These are phyloP conservation scores for Gossypium ekmanianum DNA, from an alignment of 345 rosid species.

Conservation along the genomic window DNA sequence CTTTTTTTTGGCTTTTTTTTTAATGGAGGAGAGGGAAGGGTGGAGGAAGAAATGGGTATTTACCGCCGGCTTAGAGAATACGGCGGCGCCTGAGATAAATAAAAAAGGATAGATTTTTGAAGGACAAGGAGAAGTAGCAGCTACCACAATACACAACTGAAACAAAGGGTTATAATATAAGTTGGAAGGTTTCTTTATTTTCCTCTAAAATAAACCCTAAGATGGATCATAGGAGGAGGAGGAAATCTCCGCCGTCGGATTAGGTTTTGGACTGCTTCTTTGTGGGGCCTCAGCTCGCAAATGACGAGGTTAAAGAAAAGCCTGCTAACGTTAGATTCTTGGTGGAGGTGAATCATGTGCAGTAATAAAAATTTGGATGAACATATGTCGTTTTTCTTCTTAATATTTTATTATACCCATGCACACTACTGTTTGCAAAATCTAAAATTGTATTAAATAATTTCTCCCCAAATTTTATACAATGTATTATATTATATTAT, in stretches of 20 bases:
- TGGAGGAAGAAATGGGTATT: slow-evolving; percentile 26
- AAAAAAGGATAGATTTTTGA: background rate
- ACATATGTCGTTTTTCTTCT: too few relatives aligned
- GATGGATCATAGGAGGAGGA: background rate
- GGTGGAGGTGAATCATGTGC: background rate
- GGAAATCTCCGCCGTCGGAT: slow-evolving; percentile 34
- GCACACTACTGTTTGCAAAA: too few relatives aligned
- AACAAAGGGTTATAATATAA: background rate
- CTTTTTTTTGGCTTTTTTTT: slow-evolving; percentile 8
- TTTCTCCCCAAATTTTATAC: too few relatives aligned
- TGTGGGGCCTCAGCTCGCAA: slow-evolving; percentile 14
- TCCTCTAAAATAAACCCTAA: slow-evolving; percentile 25
- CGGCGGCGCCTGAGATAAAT: slow-evolving; percentile 45
- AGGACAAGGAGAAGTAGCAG: slow-evolving; percentile 9
- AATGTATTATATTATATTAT: too few relatives aligned
- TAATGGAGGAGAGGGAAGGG: slow-evolving; percentile 47
- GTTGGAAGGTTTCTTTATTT: background rate
- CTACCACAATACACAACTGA: background rate
- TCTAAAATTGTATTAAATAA: too few relatives aligned
- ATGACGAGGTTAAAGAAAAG: background rate
- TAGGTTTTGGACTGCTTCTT: background rate
- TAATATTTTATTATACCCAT: too few relatives aligned
- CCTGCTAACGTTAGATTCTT: background rate
- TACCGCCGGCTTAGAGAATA: slow-evolving; percentile 47
- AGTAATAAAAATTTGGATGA: too few relatives aligned